Conservation (phyloP, 768 basidiomycete genomes). For the Boletus barrowsii region DNA sequence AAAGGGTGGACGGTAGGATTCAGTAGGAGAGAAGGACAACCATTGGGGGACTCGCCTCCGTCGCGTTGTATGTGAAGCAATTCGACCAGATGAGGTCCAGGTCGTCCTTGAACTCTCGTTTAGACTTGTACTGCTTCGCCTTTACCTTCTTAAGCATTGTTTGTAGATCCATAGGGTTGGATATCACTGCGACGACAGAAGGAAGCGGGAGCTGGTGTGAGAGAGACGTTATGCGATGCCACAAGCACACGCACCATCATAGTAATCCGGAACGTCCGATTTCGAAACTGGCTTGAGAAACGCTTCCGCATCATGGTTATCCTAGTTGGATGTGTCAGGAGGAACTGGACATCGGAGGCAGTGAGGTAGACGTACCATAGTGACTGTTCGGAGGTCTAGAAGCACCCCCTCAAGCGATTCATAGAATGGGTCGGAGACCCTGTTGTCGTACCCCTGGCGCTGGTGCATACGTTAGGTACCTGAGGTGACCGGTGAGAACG, state of each 20-base stretch:
- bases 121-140: constrained; percentile 86
- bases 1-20: neutral
- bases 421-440: constrained; percentile 85
- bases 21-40: neutral
- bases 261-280: constrained; percentile 90
- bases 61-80: constrained; percentile 88
- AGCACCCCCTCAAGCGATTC: constrained; percentile 90
- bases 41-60: constrained; percentile 61
- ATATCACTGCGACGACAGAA: constrained; percentile 61
- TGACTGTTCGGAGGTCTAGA: constrained; percentile 76
- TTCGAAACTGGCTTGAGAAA: constrained; percentile 93
- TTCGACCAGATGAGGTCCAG: constrained; percentile 97
- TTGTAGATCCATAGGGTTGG: constrained; percentile 92
- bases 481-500: constrained; percentile 12
- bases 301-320: constrained; percentile 88
- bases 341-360: constrained; percentile 21
- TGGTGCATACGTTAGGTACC: constrained; percentile 30
- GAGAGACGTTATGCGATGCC: neutral
- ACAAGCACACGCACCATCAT: constrained; percentile 65
- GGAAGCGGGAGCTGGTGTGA: neutral
- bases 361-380: constrained; percentile 46
- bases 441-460: constrained; percentile 54
- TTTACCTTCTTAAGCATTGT: constrained; percentile 95
- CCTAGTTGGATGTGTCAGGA: constrained; percentile 40
- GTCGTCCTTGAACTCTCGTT: constrained; percentile 91